Evolutionary conservation across 2,329 filamentous ascomycete species (phyloP).

Genomic region (Albifimbria verrucaria): DNA sequence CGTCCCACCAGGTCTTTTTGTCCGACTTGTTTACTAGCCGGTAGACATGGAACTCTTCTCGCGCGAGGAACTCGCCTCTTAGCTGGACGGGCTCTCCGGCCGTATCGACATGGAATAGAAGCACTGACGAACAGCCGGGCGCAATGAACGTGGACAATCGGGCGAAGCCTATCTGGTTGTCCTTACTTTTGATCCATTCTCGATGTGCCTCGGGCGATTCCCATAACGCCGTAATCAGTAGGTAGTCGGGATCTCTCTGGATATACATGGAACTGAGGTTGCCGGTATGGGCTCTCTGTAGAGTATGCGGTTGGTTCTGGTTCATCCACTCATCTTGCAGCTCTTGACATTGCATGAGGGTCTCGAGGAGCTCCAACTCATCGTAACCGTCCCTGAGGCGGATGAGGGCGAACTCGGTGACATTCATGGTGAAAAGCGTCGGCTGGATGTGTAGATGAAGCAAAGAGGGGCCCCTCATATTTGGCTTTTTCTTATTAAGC

Average conservation of each 20-base stretch:
- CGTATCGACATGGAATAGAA: constrained; percentile 39
- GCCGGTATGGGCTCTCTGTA: constrained; percentile 23
- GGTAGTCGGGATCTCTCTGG: constrained; percentile 29
- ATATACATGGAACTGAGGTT: constrained; percentile 32
- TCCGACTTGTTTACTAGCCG: constrained; percentile 26
- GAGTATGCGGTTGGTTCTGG: constrained; percentile 30
- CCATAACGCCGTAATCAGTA: constrained; percentile 46
- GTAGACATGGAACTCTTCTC: constrained; percentile 31
- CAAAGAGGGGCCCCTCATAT: too few species aligned
- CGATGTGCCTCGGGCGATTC: constrained; percentile 36
- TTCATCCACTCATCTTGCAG: constrained; percentile 39
- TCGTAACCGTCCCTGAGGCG: constrained; percentile 25
- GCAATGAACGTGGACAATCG: constrained; percentile 30
- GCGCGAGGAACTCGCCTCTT: constrained; percentile 18
- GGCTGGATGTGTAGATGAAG: background rate
- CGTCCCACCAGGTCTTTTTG: constrained; percentile 28
- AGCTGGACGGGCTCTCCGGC: constrained; percentile 21
- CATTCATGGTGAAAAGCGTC: constrained; percentile 25
- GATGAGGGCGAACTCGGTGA: constrained; percentile 38
- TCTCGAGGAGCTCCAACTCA: constrained; percentile 27
- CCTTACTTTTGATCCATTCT: constrained; percentile 39
- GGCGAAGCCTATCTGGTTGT: constrained; percentile 34
- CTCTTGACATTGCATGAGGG: constrained; percentile 26
- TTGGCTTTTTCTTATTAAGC: background rate
- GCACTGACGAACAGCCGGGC: constrained; percentile 25